Base-by-base conservation (phyloP, 768 basidiomycete species). In the Mycena metata region DNA sequence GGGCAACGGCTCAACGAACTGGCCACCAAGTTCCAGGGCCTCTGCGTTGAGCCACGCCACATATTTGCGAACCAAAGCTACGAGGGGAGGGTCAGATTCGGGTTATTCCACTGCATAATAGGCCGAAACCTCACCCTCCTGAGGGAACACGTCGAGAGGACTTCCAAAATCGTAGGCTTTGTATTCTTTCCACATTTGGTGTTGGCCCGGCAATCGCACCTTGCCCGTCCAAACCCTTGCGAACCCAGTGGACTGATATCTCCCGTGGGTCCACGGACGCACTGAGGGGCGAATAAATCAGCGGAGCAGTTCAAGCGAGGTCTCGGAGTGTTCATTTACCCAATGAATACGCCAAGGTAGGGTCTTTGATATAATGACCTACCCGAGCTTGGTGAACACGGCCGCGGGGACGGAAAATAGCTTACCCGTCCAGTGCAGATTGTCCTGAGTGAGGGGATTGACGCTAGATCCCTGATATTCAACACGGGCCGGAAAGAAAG, bases 311-410 rank as follows among this genome's bases (percentile, higher is more conserved):
- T 33, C 21, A n/a, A 9, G 47, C 26, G 11, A 54, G 19, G 6
- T 30, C 30, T n/a, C n/a, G n/a, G 30, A 30, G 3, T 30, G 6
- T 30, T 30, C 2, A 26, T n/a, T 39, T 39, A 69, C 69, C n/a
- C 17, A 33, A 26, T 8, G 47, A 49, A 60, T 79, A 79, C 3
- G 78, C 75, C 16, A 81, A 62, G 6, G 79, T 78, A 0, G 80
- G 79, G 46, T 81, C 79, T 2, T 73, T 74, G 23, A 81, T 78
- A 69, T 79, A 81, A 63, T 77, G 72, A 2, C 69, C 39, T 39
- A 9, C 39, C 10, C 39, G 11, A 39, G 11, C 15, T 39, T 39
- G 39, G 39, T 10, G 5, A 39, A 39, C 10, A 30, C 30, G 3
- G 30, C 30, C 30, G 9, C 2, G 39, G 15, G 11, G 39, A 39